A percentile compares a stretch with the other conserved stretches of the same genome.
Conservation (phyloP, 169 alveolate species). For the Cryptosporidium bovis region DNA sequence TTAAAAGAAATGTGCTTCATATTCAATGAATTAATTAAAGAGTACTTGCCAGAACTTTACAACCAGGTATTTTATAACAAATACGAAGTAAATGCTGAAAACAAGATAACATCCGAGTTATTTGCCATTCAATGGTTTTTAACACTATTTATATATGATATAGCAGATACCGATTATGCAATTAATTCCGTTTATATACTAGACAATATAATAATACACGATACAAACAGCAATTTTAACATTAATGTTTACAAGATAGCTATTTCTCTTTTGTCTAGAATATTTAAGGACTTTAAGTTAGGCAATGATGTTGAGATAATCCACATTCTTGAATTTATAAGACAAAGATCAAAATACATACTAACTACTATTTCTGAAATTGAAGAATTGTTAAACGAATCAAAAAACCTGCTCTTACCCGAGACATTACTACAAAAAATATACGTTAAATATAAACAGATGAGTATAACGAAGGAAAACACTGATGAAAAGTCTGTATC, state of each 20-base stretch:
- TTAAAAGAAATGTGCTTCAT: constrained; percentile 62
- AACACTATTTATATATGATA: constrained; percentile 59
- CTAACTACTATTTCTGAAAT: constrained; percentile 18
- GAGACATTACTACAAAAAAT: constrained; percentile 21
- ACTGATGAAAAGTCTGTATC: no score
- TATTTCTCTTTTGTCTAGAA: constrained; percentile 11
- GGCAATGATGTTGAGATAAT: background rate
- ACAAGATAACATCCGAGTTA: constrained; percentile 45
- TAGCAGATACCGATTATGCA: constrained; percentile 60
- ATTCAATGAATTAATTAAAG: constrained; percentile 43
- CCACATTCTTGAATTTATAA: constrained; percentile 39
- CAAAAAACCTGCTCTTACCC: constrained; percentile 16
- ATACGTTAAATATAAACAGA: background rate
- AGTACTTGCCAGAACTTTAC: constrained; percentile 36
- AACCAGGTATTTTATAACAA: constrained; percentile 16
- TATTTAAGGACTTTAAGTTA: constrained; percentile 14
- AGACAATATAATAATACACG: constrained; percentile 68
- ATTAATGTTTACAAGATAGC: constrained; percentile 53
- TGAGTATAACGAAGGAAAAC: background rate
- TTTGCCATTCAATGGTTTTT: constrained; percentile 73
- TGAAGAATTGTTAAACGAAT: constrained; percentile 8
- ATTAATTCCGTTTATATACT: constrained; percentile 31
- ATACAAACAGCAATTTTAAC: constrained; percentile 10
- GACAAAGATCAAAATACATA: constrained; percentile 44
- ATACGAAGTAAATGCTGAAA: constrained; percentile 22